Percentiles rank a stretch among this genome's conserved stretches.
Evolutionary conservation across 345 rosid species (phyloP).

Genomic region (Nephelium lappaceum): DNA sequence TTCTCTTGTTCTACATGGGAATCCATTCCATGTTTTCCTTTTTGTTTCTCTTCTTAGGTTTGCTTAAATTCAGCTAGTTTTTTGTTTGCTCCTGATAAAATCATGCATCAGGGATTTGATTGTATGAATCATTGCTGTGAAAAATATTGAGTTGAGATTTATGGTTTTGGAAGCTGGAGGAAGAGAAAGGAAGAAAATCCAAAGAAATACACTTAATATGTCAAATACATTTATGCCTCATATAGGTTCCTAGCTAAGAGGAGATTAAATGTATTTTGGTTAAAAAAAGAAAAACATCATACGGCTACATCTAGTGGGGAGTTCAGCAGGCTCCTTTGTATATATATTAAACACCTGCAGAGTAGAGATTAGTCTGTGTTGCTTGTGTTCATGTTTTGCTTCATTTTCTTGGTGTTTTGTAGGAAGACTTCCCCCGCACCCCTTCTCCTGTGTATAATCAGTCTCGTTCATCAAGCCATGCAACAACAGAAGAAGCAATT

Average conservation of each 20-base stretch:
- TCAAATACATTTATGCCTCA: not conserved
- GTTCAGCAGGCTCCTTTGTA: not conserved
- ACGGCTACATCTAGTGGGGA: not conserved
- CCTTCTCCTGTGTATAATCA: constrained; percentile 79
- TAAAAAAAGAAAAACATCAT: too few species aligned
- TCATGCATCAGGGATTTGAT: not conserved
- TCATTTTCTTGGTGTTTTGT: constrained; percentile 34
- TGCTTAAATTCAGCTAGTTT: not conserved
- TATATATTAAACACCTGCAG: not conserved
- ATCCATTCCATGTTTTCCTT: too few species aligned
- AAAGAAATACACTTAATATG: not conserved
- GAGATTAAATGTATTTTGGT: not conserved
- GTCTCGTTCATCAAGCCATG: constrained; percentile 68
- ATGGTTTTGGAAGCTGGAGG: constrained; percentile 2
- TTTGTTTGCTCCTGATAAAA: not conserved
- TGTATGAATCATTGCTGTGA: not conserved
- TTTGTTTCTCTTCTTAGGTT: not conserved
- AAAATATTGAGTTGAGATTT: not conserved
- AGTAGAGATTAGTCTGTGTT: not conserved
- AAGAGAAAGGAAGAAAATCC: not conserved
- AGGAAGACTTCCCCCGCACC: constrained; percentile 74
- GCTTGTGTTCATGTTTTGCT: constrained; percentile 15
- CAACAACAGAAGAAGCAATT: constrained; percentile 49
- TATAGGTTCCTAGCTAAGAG: not conserved
- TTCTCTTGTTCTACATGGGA: too few species aligned